Conservation (phyloP, 192 early-diverging fungal genomes). For the Lunasporangiospora selenospora region DNA sequence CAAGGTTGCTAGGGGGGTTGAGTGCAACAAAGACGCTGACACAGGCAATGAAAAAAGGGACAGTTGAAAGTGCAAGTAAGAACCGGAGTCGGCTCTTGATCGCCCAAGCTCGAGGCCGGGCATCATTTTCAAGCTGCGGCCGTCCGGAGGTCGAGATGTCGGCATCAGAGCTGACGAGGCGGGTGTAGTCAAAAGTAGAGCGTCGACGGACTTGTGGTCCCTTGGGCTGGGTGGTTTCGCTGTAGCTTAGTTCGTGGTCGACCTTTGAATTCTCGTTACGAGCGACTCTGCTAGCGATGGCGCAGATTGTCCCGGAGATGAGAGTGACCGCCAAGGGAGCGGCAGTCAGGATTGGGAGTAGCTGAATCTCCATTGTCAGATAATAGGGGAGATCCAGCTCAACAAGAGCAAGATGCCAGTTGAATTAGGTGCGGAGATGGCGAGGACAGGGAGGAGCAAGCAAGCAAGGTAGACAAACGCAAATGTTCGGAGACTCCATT, state of each 20-base stretch:
- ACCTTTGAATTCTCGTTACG: conserved; percentile 10
- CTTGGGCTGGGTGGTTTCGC: background rate
- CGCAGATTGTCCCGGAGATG: conserved; percentile 12
- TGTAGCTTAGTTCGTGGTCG: conserved; percentile 16
- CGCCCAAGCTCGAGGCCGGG: conserved; percentile 22
- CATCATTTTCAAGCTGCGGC: too few relatives aligned
- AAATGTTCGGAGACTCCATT: too few relatives aligned
- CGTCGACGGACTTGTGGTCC: conserved; percentile 12
- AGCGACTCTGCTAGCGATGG: conserved; percentile 25
- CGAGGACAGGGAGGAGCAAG: too few relatives aligned
- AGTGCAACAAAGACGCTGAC: conserved; percentile 13
- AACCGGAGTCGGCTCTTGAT: conserved; percentile 33
- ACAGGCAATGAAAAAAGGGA: conserved; percentile 17
- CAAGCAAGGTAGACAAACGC: too few relatives aligned
- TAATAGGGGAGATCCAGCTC: too few relatives aligned
- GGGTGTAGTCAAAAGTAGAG: conserved; percentile 39
- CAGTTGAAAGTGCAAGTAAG: conserved; percentile 20
- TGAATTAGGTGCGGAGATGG: too few relatives aligned
- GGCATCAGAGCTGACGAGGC: conserved; percentile 3
- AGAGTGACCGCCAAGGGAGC: conserved; percentile 20
- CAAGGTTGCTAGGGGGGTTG: background rate
- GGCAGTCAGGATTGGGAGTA: conserved; percentile 24
- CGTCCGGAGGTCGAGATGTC: background rate
- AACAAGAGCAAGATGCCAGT: too few relatives aligned
- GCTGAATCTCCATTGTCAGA: conserved; percentile 12